A percentile compares a stretch with the other conserved stretches of the same genome.
These are phyloP conservation scores for Phytophthora cryptogea DNA, from an alignment of 352 stramenopile species.

Conservation along the genomic window DNA sequence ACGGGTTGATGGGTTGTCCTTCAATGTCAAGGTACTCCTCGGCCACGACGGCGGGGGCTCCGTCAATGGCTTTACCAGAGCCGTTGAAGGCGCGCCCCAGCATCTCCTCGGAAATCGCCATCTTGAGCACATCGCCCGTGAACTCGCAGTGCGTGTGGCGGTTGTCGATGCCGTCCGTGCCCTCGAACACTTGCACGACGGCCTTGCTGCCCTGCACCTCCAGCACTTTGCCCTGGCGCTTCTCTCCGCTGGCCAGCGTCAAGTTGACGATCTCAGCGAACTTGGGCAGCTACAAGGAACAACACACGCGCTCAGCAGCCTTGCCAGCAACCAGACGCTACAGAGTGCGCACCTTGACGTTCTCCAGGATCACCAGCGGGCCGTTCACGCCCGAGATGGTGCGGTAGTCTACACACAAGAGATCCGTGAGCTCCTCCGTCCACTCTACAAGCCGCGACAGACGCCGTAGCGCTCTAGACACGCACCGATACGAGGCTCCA, in stretches of 20 bases:
- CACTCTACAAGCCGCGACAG: neutral
- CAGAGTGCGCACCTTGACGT: constrained; percentile 94
- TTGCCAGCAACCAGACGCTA: neutral
- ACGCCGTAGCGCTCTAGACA: constrained; percentile 1
- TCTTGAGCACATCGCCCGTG: constrained; percentile 98
- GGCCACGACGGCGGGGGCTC: constrained; percentile 95
- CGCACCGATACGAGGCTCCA: constrained; percentile 78
- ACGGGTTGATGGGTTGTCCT: constrained; percentile 99
- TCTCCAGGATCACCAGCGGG: constrained; percentile 99
- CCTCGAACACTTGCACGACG: constrained; percentile 98
- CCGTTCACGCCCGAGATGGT: constrained; percentile 99
- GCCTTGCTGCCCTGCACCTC: constrained; percentile 98
- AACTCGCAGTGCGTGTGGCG: constrained; percentile 98
- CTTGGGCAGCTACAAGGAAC: constrained; percentile 86
- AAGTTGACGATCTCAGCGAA: constrained; percentile 99
- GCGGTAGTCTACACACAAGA: constrained; percentile 82
- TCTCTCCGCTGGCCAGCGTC: constrained; percentile 95
- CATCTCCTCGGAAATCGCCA: constrained; percentile 99
- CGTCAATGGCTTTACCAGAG: constrained; percentile 98
- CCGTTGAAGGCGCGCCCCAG: constrained; percentile 97
- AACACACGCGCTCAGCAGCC: neutral
- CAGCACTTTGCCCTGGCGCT: constrained; percentile 93
- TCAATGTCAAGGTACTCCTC: constrained; percentile 99
- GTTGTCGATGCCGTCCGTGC: constrained; percentile 99
- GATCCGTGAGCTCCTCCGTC: no score